A percentile compares a stretch with the other conserved stretches of the same genome.
Conservation (phyloP, 352 stramenopile species). For the Phytophthora ohioensis region DNA sequence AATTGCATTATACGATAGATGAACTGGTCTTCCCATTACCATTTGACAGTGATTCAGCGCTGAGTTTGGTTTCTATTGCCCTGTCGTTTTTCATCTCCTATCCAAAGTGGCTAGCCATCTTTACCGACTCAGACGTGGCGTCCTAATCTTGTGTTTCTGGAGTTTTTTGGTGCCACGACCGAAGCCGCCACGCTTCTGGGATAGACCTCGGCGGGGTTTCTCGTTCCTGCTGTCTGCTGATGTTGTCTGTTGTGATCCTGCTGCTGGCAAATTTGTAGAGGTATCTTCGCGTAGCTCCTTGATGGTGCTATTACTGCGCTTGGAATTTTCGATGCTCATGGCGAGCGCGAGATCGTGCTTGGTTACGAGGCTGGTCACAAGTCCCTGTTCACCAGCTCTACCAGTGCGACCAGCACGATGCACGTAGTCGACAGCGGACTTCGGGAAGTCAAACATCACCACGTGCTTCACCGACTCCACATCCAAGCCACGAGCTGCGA, state of each 20-base stretch:
- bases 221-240: slow-evolving; percentile 22
- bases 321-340: slow-evolving; percentile 73
- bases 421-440: slow-evolving; percentile 94
- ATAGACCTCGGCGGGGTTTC: slow-evolving; percentile 12
- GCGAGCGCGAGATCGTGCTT: slow-evolving; percentile 75
- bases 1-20: slow-evolving; percentile 44
- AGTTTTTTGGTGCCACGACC: slow-evolving; percentile 68
- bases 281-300: slow-evolving; percentile 55
- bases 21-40: slow-evolving; percentile 25
- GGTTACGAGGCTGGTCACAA: slow-evolving; percentile 82
- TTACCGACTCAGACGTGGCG: slow-evolving; percentile 32
- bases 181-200: slow-evolving; percentile 28
- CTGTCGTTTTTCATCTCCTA: neutral
- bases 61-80: slow-evolving; percentile 18
- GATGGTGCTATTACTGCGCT: slow-evolving; percentile 61
- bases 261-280: neutral
- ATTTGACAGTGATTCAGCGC: slow-evolving; percentile 5
- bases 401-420: slow-evolving; percentile 89
- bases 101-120: neutral
- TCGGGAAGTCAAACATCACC: slow-evolving; percentile 95
- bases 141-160: slow-evolving; percentile 64
- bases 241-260: slow-evolving; percentile 13
- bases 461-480: slow-evolving; percentile 91
- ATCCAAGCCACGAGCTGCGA: slow-evolving; percentile 93
- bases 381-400: slow-evolving; percentile 60